Percentiles rank a stretch among this genome's conserved stretches.
These are phyloP conservation scores for Cydonia oblonga DNA, from an alignment of 331 rosid genomes.

Conservation along the genomic window DNA sequence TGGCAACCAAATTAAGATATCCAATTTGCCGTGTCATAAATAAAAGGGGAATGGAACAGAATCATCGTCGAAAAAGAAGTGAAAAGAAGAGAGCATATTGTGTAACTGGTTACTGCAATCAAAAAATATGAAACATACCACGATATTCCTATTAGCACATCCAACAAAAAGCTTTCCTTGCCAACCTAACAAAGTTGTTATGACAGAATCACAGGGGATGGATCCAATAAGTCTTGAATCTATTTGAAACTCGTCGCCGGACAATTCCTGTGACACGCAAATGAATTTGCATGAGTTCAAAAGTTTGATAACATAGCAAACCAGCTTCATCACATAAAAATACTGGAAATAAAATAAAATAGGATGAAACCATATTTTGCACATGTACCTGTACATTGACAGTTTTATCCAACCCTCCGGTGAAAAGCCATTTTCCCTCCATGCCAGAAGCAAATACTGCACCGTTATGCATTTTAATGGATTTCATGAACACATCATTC, in stretches of 20 bases:
- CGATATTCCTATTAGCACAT: conserved; percentile 49
- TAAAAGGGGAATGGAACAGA: background rate
- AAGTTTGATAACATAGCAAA: background rate
- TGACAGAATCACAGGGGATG: conserved; percentile 42
- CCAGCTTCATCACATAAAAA: background rate
- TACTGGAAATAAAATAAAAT: background rate
- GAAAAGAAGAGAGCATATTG: conserved; percentile 7
- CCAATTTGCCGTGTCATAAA: background rate
- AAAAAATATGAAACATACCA: conserved; percentile 20
- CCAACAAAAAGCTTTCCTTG: conserved; percentile 76
- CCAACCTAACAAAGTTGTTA: conserved; percentile 59
- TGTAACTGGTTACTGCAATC: background rate
- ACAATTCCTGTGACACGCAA: conserved; percentile 44
- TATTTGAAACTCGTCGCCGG: conserved; percentile 55
- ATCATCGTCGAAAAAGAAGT: background rate
- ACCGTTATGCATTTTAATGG: conserved; percentile 52
- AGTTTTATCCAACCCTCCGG: conserved; percentile 82
- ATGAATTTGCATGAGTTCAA: background rate
- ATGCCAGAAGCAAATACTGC: conserved; percentile 52
- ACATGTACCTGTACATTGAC: conserved; percentile 71
- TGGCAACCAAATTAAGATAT: conserved; percentile 14
- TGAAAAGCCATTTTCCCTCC: conserved; percentile 57
- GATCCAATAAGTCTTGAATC: conserved; percentile 51
- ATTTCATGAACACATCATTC: conserved; percentile 50
- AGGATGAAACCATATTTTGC: conserved; percentile 1